Conservation (phyloP, 148 eudicot species). For the Spergularia bocconei region DNA sequence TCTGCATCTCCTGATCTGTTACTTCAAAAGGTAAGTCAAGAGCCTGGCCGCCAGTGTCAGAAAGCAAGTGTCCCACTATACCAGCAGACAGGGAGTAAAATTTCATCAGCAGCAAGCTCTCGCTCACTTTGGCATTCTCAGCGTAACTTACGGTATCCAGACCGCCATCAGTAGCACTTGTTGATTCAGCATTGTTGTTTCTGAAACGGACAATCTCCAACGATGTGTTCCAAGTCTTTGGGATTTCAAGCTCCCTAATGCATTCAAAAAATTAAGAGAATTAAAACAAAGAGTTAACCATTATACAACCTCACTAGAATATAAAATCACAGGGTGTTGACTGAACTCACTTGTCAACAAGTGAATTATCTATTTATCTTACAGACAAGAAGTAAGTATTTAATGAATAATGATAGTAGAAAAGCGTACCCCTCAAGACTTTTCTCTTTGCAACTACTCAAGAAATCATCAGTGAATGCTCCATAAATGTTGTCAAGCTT, state of each 20-base stretch:
- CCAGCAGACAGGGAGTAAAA: constrained; percentile 66
- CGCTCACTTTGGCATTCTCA: constrained; percentile 72
- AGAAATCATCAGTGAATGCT: constrained; percentile 52
- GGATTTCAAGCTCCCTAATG: constrained; percentile 54
- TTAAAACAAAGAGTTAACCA: background rate
- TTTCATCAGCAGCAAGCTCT: constrained; percentile 69
- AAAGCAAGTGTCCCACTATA: constrained; percentile 54
- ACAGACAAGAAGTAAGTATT: background rate
- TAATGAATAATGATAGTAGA: background rate
- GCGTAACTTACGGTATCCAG: constrained; percentile 40
- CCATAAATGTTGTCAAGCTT: constrained; percentile 55
- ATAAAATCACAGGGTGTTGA: background rate
- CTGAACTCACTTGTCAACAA: background rate
- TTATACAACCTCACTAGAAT: background rate
- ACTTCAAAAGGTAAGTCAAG: constrained; percentile 70
- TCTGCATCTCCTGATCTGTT: constrained; percentile 55
- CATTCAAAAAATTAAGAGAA: background rate
- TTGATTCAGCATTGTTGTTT: constrained; percentile 24
- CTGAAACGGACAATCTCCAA: constrained; percentile 41
- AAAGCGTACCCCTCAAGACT: constrained; percentile 50
- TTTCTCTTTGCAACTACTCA: constrained; percentile 47
- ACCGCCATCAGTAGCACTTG: constrained; percentile 15
- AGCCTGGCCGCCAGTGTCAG: constrained; percentile 43
- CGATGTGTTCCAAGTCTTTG: constrained; percentile 51
- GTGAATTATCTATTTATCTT: background rate